Evolutionary conservation across 2,329 filamentous ascomycete genomes (phyloP), one percentile per base, ranked within the genome.

Genomic region (Colletotrichum magnum): DNA sequence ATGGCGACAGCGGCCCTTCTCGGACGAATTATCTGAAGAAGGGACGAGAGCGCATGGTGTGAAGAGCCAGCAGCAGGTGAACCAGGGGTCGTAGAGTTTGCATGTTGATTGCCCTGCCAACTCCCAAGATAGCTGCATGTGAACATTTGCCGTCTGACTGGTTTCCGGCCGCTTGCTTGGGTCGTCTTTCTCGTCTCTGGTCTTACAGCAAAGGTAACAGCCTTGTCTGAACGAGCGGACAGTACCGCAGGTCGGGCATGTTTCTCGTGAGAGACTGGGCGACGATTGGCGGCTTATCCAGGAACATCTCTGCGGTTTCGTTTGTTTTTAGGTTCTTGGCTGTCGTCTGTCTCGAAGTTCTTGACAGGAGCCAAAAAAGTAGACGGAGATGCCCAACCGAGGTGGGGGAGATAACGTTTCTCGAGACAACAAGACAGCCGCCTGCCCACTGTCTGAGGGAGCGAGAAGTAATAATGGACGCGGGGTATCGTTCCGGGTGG

Each of bases 141-240:
- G 59, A 58, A 39, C 15, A 53, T 58, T 58, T 21, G 18, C 5
- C 6, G 15, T 45, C 21, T 28, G 21, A 51, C n/a, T 45, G 53
- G 51, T 32, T 13, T 24, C 36, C 15, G 53, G 39, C 41, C 53
- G 13, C 39, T 26, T 45, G n/a, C 21, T 48, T 50, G 60, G 48
- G 48, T 56, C 21, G 41, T 45, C 15, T 51, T 61, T 9, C 48
- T 50, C 18, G 28, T 47, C 24, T 53, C 32, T 56, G 50, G 43
- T 69, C 56, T 41, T 52, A 52, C 66, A 50, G 26, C 10, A 51
- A 50, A 56, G 56, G 66, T 57, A 48, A 58, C 66, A 69, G 62
- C 36, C 50, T 51, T 60, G 66, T 69, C 26, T 69, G 62, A 13
- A 36, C 54, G 51, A 66, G 56, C 48, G 59, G 50, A 54, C 12